Evolutionary conservation across 495 filamentous ascomycete species (phyloP), one percentile per base, ranked within the genome.

Genomic region (Neurospora pannonica): DNA sequence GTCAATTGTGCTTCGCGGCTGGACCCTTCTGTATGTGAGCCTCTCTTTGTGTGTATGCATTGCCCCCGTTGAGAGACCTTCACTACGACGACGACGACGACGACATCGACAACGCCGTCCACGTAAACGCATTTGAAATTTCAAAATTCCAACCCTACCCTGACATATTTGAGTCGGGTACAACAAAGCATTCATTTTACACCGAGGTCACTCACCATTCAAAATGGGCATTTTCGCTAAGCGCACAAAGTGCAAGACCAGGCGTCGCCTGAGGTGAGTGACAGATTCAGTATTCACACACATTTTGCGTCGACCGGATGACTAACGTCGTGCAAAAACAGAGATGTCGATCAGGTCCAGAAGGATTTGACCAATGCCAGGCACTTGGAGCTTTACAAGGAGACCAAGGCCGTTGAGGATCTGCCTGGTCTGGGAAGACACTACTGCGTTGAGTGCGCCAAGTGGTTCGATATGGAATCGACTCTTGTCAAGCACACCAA

Each of bases 401-500:
- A 89, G 38, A 86, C 90, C 67, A 95, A 97, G 77, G 91, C 92
- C 36, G 83, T 88, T 24, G 95, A 97, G 80, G 95, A 98, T 77
- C 87, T 96, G 19, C 96, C 95, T 8, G 95, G 90, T 0, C 84
- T 97, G 37, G 95, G 95, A 6, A 84, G 87, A 78, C 91, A 88
- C 76, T 97, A 97, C 81, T 99, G 95, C 81, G 86, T 92, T n/a
- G 93, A 97, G 84, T 99, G 95, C 79, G 90, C 94, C 46, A 98
- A 97, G 85, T 98, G 92, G 91, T 98, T 95, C 81, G 96, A 98
- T 83, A 92, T 90, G 72, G 94, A 97, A 71, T 83, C 89, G 77
- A 96, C 91, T 78, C 84, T 97, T 74, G 86, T 89, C 37, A 83
- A 87, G 37, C 96, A 99, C 81, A 85, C 84, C 40, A 93, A 92